Percentiles rank a stretch among this genome's conserved stretches.
Evolutionary conservation across 345 rosid species (phyloP).

Genomic region (Sapria himalayana): DNA sequence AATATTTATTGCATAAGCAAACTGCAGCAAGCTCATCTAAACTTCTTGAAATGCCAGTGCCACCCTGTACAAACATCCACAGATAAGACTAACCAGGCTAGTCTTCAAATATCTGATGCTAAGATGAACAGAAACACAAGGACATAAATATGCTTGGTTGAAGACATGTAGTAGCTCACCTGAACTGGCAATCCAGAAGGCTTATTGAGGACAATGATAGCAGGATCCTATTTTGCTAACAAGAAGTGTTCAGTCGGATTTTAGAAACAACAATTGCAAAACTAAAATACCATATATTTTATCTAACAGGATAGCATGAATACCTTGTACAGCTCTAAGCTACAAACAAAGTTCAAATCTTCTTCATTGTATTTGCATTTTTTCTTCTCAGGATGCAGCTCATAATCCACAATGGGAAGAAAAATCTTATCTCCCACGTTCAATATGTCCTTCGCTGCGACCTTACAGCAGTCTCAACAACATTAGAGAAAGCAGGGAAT

Average conservation of each 20-base stretch:
- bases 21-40: constrained; percentile 61
- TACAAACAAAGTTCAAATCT: constrained; percentile 39
- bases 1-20: constrained; percentile 37
- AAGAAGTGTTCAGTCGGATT: constrained; percentile 7
- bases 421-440: constrained; percentile 49
- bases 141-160: background rate
- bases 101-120: too few species aligned
- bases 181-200: constrained; percentile 93
- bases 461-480: constrained; percentile 26
- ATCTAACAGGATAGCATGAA: too few species aligned
- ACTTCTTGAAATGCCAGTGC: constrained; percentile 58
- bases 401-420: constrained; percentile 42
- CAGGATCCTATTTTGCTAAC: constrained; percentile 38
- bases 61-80: constrained; percentile 37
- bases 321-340: constrained; percentile 69
- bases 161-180: constrained; percentile 16
- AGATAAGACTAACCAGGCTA: too few species aligned
- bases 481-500: constrained; percentile 15
- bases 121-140: background rate
- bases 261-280: constrained; percentile 1
- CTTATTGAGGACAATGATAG: constrained; percentile 61
- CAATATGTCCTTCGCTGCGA: constrained; percentile 59
- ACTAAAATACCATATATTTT: too few species aligned
- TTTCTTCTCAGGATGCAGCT: constrained; percentile 21
- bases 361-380: constrained; percentile 24